Percentiles rank a stretch among this genome's conserved stretches.
Evolutionary conservation across 192 early-diverging fungal genomes (phyloP).

Genomic region (Backusella mclennaniae): DNA sequence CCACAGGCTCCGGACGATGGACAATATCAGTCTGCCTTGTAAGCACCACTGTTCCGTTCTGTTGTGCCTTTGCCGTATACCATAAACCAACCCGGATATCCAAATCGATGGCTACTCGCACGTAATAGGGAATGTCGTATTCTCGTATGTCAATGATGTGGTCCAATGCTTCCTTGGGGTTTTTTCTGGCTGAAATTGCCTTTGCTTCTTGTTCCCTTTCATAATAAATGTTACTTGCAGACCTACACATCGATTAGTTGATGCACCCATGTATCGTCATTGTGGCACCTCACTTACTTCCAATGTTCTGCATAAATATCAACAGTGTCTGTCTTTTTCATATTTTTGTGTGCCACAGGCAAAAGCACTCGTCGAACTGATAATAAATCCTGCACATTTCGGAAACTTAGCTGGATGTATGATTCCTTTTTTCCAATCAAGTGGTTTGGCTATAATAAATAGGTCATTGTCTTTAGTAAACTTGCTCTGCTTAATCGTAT

Average conservation of each 20-base stretch:
- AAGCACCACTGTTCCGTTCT: constrained; percentile 59
- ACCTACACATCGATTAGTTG: constrained; percentile 12
- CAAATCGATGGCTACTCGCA: constrained; percentile 93
- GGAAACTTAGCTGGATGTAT: constrained; percentile 79
- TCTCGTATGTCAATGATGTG: constrained; percentile 91
- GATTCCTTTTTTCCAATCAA: constrained; percentile 69
- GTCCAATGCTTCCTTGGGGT: constrained; percentile 57
- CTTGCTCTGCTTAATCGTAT: too few species aligned
- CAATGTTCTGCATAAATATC: constrained; percentile 74
- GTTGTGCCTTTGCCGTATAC: constrained; percentile 78
- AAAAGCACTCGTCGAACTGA: constrained; percentile 71
- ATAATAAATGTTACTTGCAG: constrained; percentile 23
- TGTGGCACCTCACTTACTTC: constrained; percentile 38
- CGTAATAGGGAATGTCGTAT: constrained; percentile 96
- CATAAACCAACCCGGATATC: constrained; percentile 93
- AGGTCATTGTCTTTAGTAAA: background rate
- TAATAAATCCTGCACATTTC: constrained; percentile 81
- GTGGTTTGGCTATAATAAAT: constrained; percentile 75
- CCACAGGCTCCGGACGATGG: constrained; percentile 91
- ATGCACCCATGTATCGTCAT: background rate
- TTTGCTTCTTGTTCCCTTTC: constrained; percentile 8
- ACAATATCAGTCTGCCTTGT: constrained; percentile 76
- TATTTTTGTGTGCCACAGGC: constrained; percentile 69
- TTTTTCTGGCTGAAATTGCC: constrained; percentile 33
- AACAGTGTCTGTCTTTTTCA: constrained; percentile 53